Evolutionary conservation across 129 eudicot species (phyloP), one percentile per base, ranked within the genome.

Genomic region (Arctium lappa): DNA sequence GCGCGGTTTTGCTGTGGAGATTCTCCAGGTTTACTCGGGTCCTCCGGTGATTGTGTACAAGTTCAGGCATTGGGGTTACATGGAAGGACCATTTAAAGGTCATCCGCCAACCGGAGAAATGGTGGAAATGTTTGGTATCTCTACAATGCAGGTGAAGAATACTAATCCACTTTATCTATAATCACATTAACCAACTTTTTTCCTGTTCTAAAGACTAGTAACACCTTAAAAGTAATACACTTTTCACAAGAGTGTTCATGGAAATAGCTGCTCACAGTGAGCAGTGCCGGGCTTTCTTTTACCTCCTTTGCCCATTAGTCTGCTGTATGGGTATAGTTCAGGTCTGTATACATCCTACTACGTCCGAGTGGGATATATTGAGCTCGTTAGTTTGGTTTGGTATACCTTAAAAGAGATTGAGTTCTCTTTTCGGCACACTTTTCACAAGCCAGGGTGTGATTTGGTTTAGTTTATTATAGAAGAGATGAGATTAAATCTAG

Each of bases 11-110:
- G 99, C 89, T 2, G 29, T 95, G 3, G 99, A 95, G 84, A 77
- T 95, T 85, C 88, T 95, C 38, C 84, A 95, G 72, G 99, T 95
- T 73, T 95, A 93, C 72, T 85, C 97, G 6, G 99, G 97, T 31
- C 97, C 99, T 4, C 99, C 99, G 0, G 89, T 84, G 74, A 91
- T 93, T 62, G 87, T 71, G 4, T 93, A 88, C 88, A 93, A 95
- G 87, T 95, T 93, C 34, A 86, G 99, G 89, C 99, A 95, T 75
- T 93, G 97, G 99, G 97, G 91, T 74, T 90, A 82, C 80, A 86
- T 95, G 93, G 97, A 95, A 72, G 99, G 97, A 8, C 91, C 94
- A 48, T 95, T 88, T 72, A 88, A 95, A 84, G 93, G 89, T 8
- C 84, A 90, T 79, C 83, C 84, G 10, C 93, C 99, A 8, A 93